phyloP scores from a whole-genome alignment of 2,329 filamentous ascomycete genomes.

The Trichoderma atrobrunneum region DNA sequence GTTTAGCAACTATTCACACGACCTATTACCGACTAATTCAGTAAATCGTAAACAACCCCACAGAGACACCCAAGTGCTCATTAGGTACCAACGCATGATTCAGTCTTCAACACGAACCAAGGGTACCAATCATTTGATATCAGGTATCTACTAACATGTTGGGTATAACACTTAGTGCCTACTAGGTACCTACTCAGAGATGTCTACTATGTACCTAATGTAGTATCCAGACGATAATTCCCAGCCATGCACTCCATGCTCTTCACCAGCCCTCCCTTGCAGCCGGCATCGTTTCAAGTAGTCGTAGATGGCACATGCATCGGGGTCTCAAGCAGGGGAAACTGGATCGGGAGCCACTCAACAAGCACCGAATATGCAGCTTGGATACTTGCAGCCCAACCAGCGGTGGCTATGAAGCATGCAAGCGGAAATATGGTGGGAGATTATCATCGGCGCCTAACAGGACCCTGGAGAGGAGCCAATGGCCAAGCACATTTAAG shows the following conservation, averaged over 20 bases:
- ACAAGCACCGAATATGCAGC: not conserved
- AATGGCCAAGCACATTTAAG: not conserved
- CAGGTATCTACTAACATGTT: not conserved
- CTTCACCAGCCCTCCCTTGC: not conserved
- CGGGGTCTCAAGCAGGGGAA: constrained; percentile 1
- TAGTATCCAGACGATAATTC: not conserved
- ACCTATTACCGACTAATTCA: not conserved
- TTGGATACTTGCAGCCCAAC: constrained; percentile 7
- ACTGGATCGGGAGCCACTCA: not conserved
- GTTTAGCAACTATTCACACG: not conserved
- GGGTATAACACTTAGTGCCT: too few species aligned
- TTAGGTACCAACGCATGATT: not conserved
- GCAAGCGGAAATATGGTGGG: not conserved
- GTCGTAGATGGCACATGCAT: not conserved
- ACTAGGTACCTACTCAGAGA: not conserved
- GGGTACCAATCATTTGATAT: not conserved
- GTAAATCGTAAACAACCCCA: not conserved
- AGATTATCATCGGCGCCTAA: not conserved
- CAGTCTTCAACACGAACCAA: not conserved
- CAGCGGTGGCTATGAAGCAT: not conserved
- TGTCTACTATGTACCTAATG: not conserved
- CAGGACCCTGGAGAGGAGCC: not conserved
- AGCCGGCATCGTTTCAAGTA: not conserved
- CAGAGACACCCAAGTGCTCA: not conserved
- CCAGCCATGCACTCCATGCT: not conserved